phyloP scores from a whole-genome alignment of 2,329 filamentous ascomycete genomes.

The Dendryphion nanum region DNA sequence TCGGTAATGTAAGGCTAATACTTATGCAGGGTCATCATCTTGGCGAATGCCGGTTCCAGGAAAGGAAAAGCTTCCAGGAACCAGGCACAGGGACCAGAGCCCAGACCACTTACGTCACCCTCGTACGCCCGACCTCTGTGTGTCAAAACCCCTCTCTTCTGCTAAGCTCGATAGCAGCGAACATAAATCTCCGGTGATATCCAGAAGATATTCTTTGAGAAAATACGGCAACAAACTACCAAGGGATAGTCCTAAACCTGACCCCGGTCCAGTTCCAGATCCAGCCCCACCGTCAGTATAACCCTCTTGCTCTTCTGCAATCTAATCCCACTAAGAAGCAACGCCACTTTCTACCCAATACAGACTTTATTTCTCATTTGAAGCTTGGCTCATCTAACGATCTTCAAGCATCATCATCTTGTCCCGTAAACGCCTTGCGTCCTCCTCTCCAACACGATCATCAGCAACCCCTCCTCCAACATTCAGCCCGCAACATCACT shows the following conservation, averaged over 20 bases:
- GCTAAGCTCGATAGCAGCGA: no score
- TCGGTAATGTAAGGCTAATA: neutral
- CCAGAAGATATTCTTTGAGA: no score
- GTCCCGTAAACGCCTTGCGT: neutral
- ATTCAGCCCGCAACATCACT: neutral
- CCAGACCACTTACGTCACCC: neutral
- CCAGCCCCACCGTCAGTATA: slow-evolving; percentile 7
- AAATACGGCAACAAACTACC: no score
- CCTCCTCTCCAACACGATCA: no score
- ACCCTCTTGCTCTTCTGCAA: no score
- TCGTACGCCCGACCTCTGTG: neutral
- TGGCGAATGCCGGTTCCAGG: neutral
- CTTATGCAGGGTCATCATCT: slow-evolving; percentile 1
- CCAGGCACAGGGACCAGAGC: slow-evolving; percentile 1
- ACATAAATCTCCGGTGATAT: no score
- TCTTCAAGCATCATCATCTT: neutral
- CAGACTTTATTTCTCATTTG: no score
- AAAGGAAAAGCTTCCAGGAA: neutral
- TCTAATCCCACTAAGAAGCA: no score
- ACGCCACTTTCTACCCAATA: no score
- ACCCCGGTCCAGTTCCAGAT: slow-evolving; percentile 3
- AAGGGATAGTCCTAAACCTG: slow-evolving; percentile 1
- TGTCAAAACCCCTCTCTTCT: neutral
- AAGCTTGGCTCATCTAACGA: no score
- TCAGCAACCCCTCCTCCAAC: neutral